phyloP scores from a whole-genome alignment of 2,329 filamentous ascomycete genomes.

The Coleophoma crateriformis region DNA sequence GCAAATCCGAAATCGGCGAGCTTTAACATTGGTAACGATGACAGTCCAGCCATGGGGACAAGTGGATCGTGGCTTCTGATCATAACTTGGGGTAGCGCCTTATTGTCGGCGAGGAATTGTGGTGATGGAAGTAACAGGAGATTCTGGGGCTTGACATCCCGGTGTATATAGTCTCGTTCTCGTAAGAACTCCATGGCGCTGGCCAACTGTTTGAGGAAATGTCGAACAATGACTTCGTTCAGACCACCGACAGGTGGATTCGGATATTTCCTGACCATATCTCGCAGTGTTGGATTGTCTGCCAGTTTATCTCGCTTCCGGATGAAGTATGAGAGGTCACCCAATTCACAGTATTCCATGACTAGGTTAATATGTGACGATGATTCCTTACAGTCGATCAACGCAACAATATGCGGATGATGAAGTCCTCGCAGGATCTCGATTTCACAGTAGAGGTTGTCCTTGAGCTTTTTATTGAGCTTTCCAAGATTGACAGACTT shows the following conservation, averaged over 20 bases:
- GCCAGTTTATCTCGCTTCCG: constrained; percentile 82
- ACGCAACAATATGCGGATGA: constrained; percentile 93
- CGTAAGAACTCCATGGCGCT: constrained; percentile 89
- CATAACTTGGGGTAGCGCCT: constrained; percentile 64
- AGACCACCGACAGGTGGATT: constrained; percentile 78
- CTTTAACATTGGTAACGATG: constrained; percentile 90
- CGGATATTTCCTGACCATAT: constrained; percentile 92
- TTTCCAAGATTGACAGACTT: constrained; percentile 91
- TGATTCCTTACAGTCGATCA: constrained; percentile 90
- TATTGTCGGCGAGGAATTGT: constrained; percentile 58
- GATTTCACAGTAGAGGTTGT: constrained; percentile 94
- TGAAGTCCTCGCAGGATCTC: constrained; percentile 89
- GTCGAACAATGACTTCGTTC: constrained; percentile 91
- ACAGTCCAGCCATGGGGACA: constrained; percentile 73
- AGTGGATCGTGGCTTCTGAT: constrained; percentile 73
- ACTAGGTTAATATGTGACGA: constrained; percentile 87
- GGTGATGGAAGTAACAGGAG: constrained; percentile 80
- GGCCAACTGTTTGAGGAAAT: constrained; percentile 91
- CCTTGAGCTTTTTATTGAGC: constrained; percentile 91
- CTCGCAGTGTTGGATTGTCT: constrained; percentile 74
- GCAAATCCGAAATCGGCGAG: constrained; percentile 99
- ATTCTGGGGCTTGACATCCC: constrained; percentile 97
- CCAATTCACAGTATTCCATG: constrained; percentile 97
- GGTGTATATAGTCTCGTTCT: constrained; percentile 82
- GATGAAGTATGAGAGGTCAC: constrained; percentile 92